Evolutionary conservation across 108 stramenopile genomes (phyloP).

Genomic region (Cyclotella cryptica): DNA sequence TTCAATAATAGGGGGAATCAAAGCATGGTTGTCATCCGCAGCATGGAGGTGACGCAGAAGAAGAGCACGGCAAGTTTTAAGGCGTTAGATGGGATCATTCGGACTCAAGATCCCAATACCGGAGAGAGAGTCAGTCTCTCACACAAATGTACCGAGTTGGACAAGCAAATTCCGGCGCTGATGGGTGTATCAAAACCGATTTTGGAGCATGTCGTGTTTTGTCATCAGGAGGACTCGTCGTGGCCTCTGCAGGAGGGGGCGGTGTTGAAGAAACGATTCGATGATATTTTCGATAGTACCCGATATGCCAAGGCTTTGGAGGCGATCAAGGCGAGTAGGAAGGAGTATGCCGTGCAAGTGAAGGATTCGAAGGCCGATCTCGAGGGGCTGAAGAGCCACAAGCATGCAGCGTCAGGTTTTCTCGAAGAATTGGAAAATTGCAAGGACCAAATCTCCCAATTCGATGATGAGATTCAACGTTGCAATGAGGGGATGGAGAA

Average conservation of each 20-base stretch:
- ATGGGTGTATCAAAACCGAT: slow-evolving; percentile 96
- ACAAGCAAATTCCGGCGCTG: slow-evolving; percentile 83
- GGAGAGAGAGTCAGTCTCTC: slow-evolving; percentile 71
- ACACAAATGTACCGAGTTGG: slow-evolving; percentile 95
- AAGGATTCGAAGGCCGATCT: slow-evolving; percentile 91
- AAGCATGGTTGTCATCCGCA: slow-evolving; percentile 88
- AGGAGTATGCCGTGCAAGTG: slow-evolving; percentile 61
- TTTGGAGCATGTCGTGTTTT: slow-evolving; percentile 96
- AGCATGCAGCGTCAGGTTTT: slow-evolving; percentile 82
- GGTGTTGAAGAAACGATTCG: slow-evolving; percentile 98
- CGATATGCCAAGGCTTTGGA: slow-evolving; percentile 97
- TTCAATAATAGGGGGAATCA: slow-evolving; percentile 84
- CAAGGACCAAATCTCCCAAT: slow-evolving; percentile 67
- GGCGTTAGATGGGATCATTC: slow-evolving; percentile 90
- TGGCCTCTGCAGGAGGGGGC: slow-evolving; percentile 97
- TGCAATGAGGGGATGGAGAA: slow-evolving; percentile 58
- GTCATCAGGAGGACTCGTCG: slow-evolving; percentile 94
- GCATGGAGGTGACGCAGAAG: slow-evolving; percentile 93
- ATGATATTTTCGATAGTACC: slow-evolving; percentile 99
- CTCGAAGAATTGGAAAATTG: slow-evolving; percentile 66
- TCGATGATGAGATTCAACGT: slow-evolving; percentile 74
- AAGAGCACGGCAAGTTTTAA: slow-evolving; percentile 86
- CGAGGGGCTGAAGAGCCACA: slow-evolving; percentile 79
- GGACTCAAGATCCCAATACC: slow-evolving; percentile 61
- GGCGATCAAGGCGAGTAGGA: slow-evolving; percentile 86